Percentiles rank a stretch among this genome's conserved stretches.
Evolutionary conservation across 1,284 basidiomycete genomes (phyloP).

Genomic region (Earliella scabrosa): DNA sequence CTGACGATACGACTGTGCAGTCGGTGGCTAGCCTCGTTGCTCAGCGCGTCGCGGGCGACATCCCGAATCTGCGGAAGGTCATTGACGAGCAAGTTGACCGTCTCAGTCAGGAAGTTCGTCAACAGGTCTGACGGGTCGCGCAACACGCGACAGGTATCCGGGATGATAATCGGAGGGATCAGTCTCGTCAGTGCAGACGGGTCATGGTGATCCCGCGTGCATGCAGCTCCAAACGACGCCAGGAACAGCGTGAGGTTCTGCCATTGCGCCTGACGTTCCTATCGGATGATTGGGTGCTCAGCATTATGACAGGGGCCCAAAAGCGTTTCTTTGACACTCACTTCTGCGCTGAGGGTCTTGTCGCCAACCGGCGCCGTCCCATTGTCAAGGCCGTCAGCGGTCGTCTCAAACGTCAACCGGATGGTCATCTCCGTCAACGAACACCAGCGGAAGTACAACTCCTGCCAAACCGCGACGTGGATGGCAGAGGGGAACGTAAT

Average conservation of each 20-base stretch:
- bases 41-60: slow-evolving; percentile 79
- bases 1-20: slow-evolving; percentile 70
- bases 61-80: slow-evolving; percentile 73
- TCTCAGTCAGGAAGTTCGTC: slow-evolving; percentile 66
- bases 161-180: slow-evolving; percentile 66
- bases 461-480: slow-evolving; percentile 80
- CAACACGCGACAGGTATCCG: slow-evolving; percentile 70
- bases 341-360: slow-evolving; percentile 44
- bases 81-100: slow-evolving; percentile 72
- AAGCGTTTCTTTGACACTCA: no score
- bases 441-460: slow-evolving; percentile 65
- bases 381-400: slow-evolving; percentile 28
- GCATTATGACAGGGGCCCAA: no score
- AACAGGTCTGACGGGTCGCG: slow-evolving; percentile 62
- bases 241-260: slow-evolving; percentile 86
- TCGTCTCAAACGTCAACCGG: slow-evolving; percentile 29
- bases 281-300: no score
- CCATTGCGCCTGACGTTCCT: slow-evolving; percentile 86
- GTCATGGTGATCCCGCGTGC: slow-evolving; percentile 57
- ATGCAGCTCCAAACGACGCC: slow-evolving; percentile 75
- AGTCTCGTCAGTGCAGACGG: slow-evolving; percentile 52
- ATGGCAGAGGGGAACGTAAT: slow-evolving; percentile 66
- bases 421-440: slow-evolving; percentile 39
- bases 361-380: slow-evolving; percentile 33
- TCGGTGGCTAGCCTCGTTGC: slow-evolving; percentile 74